Base-by-base conservation (phyloP, 2,329 filamentous ascomycete species). In the Nannizziopsis arthrosporioides region DNA sequence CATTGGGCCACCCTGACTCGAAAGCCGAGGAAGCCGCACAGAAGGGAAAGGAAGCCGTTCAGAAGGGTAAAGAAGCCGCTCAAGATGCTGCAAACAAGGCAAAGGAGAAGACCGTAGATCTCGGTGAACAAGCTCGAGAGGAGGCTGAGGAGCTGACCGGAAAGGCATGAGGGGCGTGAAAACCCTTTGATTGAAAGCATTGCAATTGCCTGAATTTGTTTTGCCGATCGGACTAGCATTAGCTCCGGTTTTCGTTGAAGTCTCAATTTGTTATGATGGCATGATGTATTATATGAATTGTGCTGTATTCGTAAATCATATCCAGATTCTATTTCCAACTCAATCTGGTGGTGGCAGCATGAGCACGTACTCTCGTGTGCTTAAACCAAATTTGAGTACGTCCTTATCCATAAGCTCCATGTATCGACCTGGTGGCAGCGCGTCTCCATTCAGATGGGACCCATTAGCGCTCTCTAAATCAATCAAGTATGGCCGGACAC, bases 391-490 rank as follows among this genome's bases (percentile, higher is more conserved):
- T 60, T 80, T 80, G 50, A 98, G 65, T 62, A 98, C 80, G 65
- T 98, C 92, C 68, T 88, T 89, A 63, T 92, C 83, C 62, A 82
- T 77, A 48, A 96, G 67, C 67, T 98, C 90, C 45, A 94, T 70
- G 64, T 88, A 98, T 53, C 88, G 76, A 59, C 84, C 84, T 11
- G 77, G 74, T 1, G 85, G 84, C 2, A 94, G 69, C 57, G 70
- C 72, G 52, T 85, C 80, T 31, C 80, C 81, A 61, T 96, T 95
- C 55, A 98, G 71, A 49, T 69, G 74, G 2, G 90, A 95, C 32
- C 92, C 90, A 64, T 96, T 95, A 41, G 85, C 85, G 58, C 87
- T 94, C 58, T 95, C 89, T 42, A 98, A 69, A 66, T 98, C 92
- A 54, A 98, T 86, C 7, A 96, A 64, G 67, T 96, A 98, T 0